These are phyloP conservation scores for Eutypella sp. DNA, from an alignment of 2,329 filamentous ascomycete species.

Conservation along the genomic window DNA sequence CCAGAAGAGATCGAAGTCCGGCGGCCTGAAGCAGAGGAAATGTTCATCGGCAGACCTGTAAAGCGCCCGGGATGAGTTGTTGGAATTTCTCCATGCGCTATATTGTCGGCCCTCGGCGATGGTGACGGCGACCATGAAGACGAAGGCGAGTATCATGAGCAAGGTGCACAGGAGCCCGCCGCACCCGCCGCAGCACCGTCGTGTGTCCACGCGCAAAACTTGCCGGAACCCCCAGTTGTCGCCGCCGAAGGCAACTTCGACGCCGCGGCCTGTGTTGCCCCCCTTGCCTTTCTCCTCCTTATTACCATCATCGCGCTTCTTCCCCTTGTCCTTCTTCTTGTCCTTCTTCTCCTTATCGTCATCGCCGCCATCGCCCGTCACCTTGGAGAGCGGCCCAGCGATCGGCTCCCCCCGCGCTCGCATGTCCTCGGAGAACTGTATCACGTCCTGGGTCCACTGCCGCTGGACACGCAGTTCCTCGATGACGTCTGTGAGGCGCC, in stretches of 20 bases:
- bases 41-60: constrained; percentile 4
- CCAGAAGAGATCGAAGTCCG: constrained; percentile 13
- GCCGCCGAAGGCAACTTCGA: not conserved
- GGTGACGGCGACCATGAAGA: constrained; percentile 6
- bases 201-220: not conserved
- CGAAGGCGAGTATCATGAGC: constrained; percentile 1
- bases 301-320: too few relatives aligned
- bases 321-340: too few relatives aligned
- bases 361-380: too few relatives aligned
- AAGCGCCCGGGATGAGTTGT: constrained; percentile 12
- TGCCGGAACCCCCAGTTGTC: not conserved
- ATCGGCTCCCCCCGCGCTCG: not conserved
- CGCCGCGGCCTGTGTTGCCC: too few relatives aligned
- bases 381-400: not conserved
- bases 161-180: not conserved
- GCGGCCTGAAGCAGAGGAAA: constrained; percentile 7
- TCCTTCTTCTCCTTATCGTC: too few relatives aligned
- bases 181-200: not conserved
- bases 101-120: constrained; percentile 13
- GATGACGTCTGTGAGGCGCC: too few relatives aligned
- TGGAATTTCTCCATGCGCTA: constrained; percentile 10
- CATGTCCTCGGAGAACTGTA: not conserved
- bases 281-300: too few relatives aligned
- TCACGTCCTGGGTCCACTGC: not conserved
- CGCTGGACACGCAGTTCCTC: not conserved